phyloP scores from a whole-genome alignment of 169 alveolate genomes.

The Miamiensis avidus region DNA sequence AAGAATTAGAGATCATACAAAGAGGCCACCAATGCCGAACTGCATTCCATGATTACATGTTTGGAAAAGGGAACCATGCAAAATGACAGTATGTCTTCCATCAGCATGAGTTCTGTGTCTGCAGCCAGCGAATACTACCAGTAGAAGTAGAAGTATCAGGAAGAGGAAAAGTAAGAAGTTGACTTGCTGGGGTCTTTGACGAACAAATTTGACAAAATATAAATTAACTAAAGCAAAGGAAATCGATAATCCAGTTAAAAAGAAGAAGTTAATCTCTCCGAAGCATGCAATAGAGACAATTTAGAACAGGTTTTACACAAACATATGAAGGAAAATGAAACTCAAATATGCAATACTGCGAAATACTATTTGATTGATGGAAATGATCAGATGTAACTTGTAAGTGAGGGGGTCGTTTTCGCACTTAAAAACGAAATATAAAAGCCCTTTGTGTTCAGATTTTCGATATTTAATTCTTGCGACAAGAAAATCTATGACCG shows the following conservation, averaged over 20 bases:
- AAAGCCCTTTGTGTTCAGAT: background rate
- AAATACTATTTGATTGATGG: background rate
- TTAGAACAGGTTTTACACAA: too few relatives aligned
- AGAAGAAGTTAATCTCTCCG: too few relatives aligned
- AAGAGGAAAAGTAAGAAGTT: background rate
- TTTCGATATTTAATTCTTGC: too few relatives aligned
- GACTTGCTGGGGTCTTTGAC: background rate
- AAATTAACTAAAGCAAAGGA: background rate
- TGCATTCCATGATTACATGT: background rate
- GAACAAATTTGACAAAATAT: background rate
- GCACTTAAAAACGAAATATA: background rate
- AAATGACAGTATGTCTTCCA: background rate
- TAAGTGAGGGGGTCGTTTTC: background rate
- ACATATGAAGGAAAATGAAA: background rate
- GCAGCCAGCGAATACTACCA: background rate
- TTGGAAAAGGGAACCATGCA: background rate
- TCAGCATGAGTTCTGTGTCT: too few relatives aligned
- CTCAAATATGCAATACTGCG: background rate
- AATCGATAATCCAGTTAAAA: too few relatives aligned
- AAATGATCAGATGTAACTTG: background rate
- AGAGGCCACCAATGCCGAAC: background rate
- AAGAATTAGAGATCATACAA: background rate
- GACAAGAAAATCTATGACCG: background rate
- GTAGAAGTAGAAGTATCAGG: background rate
- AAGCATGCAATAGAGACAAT: too few relatives aligned